Evolutionary conservation across 805 yeast genomes (phyloP).

Genomic region (Metschnikowia kofuensis): DNA sequence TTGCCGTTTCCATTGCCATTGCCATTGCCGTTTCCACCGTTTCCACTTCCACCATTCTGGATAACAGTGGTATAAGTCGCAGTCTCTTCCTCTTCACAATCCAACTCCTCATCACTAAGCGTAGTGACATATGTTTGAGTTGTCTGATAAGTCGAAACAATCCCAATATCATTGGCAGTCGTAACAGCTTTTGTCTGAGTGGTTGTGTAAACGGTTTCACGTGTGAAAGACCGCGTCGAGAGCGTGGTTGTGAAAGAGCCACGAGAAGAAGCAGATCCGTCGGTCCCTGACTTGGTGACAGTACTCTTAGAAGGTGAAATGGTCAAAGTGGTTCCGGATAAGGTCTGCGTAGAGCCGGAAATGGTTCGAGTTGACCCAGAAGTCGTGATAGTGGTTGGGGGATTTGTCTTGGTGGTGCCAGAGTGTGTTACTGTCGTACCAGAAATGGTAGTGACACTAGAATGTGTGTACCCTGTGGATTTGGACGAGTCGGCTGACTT

Average conservation of each 20-base stretch:
- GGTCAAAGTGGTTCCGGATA: constrained; percentile 1
- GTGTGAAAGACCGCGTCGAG: not conserved
- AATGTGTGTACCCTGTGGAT: no score
- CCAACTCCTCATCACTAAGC: constrained; percentile 8
- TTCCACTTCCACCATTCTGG: constrained; percentile 1
- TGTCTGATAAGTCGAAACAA: constrained; percentile 10
- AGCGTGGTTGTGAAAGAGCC: not conserved
- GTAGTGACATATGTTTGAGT: constrained; percentile 15
- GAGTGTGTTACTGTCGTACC: not conserved
- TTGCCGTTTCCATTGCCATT: not conserved
- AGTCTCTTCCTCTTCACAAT: constrained; percentile 15
- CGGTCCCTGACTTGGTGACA: not conserved
- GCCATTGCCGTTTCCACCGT: not conserved
- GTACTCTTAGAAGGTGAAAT: not conserved
- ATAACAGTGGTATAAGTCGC: constrained; percentile 5
- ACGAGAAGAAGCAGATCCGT: no score
- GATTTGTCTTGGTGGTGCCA: not conserved
- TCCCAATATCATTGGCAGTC: constrained; percentile 12
- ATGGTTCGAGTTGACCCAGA: constrained; percentile 1
- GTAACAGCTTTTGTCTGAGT: constrained; percentile 8
- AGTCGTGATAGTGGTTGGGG: not conserved
- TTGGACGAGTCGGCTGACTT: no score
- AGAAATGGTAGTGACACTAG: no score
- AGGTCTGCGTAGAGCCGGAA: not conserved
- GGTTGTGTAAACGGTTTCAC: constrained; percentile 5